phyloP scores from a whole-genome alignment of 306 rosid genomes.

The Abrus pulchellus region DNA sequence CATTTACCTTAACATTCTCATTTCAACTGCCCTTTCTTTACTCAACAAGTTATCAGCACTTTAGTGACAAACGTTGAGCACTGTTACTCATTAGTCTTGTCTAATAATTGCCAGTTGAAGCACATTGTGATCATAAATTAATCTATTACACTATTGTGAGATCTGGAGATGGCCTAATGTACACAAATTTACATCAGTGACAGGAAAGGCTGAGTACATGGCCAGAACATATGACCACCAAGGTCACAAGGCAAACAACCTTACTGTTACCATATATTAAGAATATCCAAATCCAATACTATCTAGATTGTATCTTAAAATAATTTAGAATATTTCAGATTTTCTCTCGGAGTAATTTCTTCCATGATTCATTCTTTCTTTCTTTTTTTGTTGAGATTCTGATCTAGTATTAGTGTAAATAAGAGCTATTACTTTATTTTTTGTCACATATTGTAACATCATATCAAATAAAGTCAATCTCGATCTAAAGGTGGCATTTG shows the following conservation, averaged over 20 bases:
- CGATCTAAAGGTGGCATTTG: not conserved
- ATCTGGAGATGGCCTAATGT: not conserved
- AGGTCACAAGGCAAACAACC: conserved; percentile 12
- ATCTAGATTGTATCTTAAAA: no score
- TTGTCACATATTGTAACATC: no score
- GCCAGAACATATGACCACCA: not conserved
- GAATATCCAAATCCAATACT: no score
- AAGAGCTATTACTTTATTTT: no score
- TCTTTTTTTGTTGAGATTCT: no score
- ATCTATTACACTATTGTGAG: not conserved
- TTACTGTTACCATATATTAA: not conserved
- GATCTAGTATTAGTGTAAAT: no score
- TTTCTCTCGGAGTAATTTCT: no score
- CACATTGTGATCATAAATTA: not conserved
- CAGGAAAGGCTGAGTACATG: not conserved
- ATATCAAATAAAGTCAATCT: no score
- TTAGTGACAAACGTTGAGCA: not conserved
- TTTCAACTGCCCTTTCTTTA: not conserved
- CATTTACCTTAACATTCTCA: conserved; percentile 11
- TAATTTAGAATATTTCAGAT: no score
- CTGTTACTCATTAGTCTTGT: not conserved
- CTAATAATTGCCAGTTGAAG: not conserved
- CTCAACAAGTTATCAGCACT: not conserved
- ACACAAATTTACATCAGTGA: not conserved
- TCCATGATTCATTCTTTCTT: no score